A percentile compares a stretch with the other conserved stretches of the same genome.
Evolutionary conservation across 2,329 filamentous ascomycete species (phyloP).

Genomic region (Fusarium piperis): DNA sequence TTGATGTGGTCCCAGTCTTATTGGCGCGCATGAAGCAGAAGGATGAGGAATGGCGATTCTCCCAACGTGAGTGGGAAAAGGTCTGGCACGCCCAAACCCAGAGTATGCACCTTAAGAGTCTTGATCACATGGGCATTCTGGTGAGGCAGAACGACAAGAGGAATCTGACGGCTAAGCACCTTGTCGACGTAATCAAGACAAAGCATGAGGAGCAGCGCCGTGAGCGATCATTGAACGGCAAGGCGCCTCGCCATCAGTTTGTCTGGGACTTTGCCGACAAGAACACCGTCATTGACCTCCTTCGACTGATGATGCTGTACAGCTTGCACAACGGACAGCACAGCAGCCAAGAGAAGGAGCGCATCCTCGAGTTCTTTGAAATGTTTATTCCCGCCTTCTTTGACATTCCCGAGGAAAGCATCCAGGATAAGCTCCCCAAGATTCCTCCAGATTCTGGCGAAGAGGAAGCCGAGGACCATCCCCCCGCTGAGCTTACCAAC

Average conservation of each 20-base stretch:
- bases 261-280: constrained; percentile 78
- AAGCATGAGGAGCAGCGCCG: constrained; percentile 92
- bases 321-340: constrained; percentile 75
- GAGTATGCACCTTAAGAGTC: constrained; percentile 92
- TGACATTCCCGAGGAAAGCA: constrained; percentile 75
- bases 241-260: constrained; percentile 76
- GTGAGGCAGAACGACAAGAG: constrained; percentile 92
- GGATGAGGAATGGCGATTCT: constrained; percentile 96
- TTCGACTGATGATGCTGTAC: constrained; percentile 71
- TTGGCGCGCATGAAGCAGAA: constrained; percentile 93
- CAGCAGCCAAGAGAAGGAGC: constrained; percentile 76
- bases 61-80: constrained; percentile 97
- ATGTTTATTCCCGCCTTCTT: constrained; percentile 82
- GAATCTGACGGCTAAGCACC: constrained; percentile 87
- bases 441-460: constrained; percentile 77
- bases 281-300: constrained; percentile 70
- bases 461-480: constrained; percentile 79
- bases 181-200: constrained; percentile 90
- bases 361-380: constrained; percentile 79
- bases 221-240: constrained; percentile 69
- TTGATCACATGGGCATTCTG: constrained; percentile 95
- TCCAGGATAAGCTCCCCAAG: constrained; percentile 73
- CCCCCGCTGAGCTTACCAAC: constrained; percentile 76
- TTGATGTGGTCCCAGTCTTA: constrained; percentile 87
- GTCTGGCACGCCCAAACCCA: constrained; percentile 98